Evolutionary conservation across 2,329 filamentous ascomycete genomes (phyloP), one percentile per base, ranked within the genome.

Genomic region (Laburnicola sp.): DNA sequence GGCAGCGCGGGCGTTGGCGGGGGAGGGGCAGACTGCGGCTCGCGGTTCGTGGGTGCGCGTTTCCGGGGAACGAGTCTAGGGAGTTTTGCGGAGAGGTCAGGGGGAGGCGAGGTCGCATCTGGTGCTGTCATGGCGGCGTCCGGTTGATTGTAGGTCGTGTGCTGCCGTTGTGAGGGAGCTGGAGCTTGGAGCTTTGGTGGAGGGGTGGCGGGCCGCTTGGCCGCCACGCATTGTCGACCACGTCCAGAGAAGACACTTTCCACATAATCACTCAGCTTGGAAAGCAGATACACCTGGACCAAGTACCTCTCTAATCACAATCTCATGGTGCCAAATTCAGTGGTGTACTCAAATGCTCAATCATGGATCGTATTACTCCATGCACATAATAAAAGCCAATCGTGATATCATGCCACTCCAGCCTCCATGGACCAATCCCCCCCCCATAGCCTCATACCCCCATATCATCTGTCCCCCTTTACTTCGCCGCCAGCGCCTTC

Each of bases 1-100:
- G 90, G 85, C 6, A 97, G 80, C 34, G 80, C 69, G 41, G 91
- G 91, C 26, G 92, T 96, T 60, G 82, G 79, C 53, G 92, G 92
- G 39, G 88, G 79, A 55, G 91, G 87, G 59, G 66, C 65, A 54
- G 64, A 59, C 2, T 61, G 58, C 27, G 62, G 40, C 55, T 60
- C 56, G 62, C 58, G 54, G 26, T 53, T 44, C 27, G 48, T 42
- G 25, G 64, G 53, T 41, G 55, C 50, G 50, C 66, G 66, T 58
- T 63, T 68, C 48, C 71, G 69, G 32, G 70, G 70, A 9, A 66
- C 45, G n/a, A 74, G 71, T 37, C 64, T 72, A 16, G 71, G 71
- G 10, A 74, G 57, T 47, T 64, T 61, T 23, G 56, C 52, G 51
- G 61, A 65, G 34, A 68, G 57, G 38, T 65, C 61, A 32, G 66